Evolutionary conservation across 2,329 filamentous ascomycete genomes (phyloP).

Genomic region (Ceratocystis lukuohia): DNA sequence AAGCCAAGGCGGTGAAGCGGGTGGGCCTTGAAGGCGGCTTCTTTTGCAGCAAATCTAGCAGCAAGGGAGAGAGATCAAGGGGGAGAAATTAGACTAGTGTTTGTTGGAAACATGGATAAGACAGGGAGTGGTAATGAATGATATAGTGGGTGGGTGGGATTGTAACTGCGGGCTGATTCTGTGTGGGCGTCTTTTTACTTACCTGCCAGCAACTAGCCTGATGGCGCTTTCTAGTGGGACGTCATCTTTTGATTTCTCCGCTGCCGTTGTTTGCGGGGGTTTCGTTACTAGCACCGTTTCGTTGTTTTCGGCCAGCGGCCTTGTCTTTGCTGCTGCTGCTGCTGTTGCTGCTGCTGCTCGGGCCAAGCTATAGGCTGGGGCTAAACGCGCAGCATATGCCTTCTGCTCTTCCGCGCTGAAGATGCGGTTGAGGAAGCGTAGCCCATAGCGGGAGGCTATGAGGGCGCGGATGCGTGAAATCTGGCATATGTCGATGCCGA

Average conservation of each 20-base stretch:
- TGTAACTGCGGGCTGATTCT: neutral
- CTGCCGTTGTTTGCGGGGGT: neutral
- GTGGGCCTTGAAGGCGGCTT: constrained; percentile 61
- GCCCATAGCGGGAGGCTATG: constrained; percentile 33
- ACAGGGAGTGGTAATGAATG: neutral
- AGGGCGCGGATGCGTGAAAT: constrained; percentile 51
- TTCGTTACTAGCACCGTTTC: neutral
- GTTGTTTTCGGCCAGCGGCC: neutral
- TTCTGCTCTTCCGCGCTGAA: constrained; percentile 32
- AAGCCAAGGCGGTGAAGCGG: constrained; percentile 44
- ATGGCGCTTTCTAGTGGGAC: constrained; percentile 21
- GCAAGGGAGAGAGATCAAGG: too few relatives aligned
- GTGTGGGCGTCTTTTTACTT: neutral
- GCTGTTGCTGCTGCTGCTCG: neutral
- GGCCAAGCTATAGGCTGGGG: constrained; percentile 9
- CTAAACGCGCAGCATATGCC: constrained; percentile 11
- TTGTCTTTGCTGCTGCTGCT: too few relatives aligned
- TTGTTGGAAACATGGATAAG: neutral
- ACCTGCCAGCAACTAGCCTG: constrained; percentile 29
- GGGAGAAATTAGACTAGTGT: neutral
- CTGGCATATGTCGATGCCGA: constrained; percentile 70
- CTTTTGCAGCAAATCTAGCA: constrained; percentile 55
- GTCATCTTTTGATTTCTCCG: neutral
- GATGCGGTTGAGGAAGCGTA: constrained; percentile 36
- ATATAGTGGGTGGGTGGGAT: neutral